Evolutionary conservation across 2,329 filamentous ascomycete genomes (phyloP).

Genomic region (Fusarium piperis): DNA sequence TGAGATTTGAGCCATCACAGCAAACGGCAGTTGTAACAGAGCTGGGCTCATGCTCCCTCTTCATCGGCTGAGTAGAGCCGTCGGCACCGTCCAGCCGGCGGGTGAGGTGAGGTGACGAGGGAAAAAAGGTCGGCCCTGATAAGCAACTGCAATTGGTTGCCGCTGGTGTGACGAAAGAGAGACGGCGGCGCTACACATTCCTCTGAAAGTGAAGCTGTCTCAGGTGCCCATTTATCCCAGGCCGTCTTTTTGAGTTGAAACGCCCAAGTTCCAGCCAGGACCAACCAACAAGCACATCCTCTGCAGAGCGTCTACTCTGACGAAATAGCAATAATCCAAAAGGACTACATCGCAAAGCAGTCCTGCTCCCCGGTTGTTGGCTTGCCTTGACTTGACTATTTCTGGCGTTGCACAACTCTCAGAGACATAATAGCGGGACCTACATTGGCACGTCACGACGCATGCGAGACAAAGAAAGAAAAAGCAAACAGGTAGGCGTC

Average conservation of each 20-base stretch:
- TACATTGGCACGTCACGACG: conserved; percentile 20
- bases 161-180: conserved; percentile 12
- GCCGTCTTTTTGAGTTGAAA: conserved; percentile 1
- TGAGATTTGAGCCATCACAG: not conserved
- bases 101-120: not conserved
- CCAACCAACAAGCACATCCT: conserved; percentile 5
- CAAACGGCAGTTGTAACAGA: conserved; percentile 3
- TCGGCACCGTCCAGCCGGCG: conserved; percentile 26
- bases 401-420: conserved; percentile 8
- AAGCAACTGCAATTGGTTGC: not conserved
- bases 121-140: not conserved
- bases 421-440: conserved; percentile 25
- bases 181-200: conserved; percentile 18
- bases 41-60: conserved; percentile 3
- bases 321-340: not conserved
- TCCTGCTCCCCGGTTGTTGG: conserved; percentile 29
- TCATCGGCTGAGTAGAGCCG: conserved; percentile 16
- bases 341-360: not conserved
- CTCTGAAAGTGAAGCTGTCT: conserved; percentile 17
- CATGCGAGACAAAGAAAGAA: conserved; percentile 19
- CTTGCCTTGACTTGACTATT: conserved; percentile 6
- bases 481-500: not conserved
- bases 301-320: not conserved
- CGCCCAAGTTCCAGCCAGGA: conserved; percentile 6
- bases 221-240: conserved; percentile 13